A percentile compares a stretch with the other conserved stretches of the same genome.
These are phyloP conservation scores for Pythium insidiosum DNA, from an alignment of 352 stramenopile species.

Conservation along the genomic window DNA sequence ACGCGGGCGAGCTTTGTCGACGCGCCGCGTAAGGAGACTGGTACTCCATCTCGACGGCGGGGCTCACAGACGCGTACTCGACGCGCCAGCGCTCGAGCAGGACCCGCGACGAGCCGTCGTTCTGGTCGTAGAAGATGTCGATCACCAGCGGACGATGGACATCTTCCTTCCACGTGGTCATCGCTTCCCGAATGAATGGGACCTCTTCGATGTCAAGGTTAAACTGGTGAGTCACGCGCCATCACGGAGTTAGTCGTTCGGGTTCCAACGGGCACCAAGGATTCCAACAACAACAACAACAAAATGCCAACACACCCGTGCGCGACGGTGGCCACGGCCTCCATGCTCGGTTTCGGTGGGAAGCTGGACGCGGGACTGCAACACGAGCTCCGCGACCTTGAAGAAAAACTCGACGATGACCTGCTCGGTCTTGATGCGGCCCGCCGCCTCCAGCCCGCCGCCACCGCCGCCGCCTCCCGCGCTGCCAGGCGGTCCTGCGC, in stretches of 20 bases:
- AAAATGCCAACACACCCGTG: constrained; percentile 40
- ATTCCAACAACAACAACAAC: neutral
- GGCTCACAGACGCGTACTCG: constrained; percentile 30
- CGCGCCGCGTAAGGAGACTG: too few species aligned
- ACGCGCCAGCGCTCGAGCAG: constrained; percentile 77
- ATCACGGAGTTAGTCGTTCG: neutral
- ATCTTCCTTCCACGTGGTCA: constrained; percentile 63
- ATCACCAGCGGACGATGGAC: constrained; percentile 59
- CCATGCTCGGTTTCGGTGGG: constrained; percentile 35
- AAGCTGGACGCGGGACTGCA: constrained; percentile 74
- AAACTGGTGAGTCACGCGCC: constrained; percentile 26
- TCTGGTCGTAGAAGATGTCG: constrained; percentile 62
- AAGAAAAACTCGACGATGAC: constrained; percentile 82
- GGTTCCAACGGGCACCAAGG: neutral
- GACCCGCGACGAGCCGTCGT: constrained; percentile 28
- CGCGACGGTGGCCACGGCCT: constrained; percentile 33
- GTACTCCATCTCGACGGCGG: constrained; percentile 16
- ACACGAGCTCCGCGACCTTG: constrained; percentile 75
- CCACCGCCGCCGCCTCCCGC: too few species aligned
- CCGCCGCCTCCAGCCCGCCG: too few species aligned
- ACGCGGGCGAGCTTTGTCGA: constrained; percentile 5
- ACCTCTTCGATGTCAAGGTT: constrained; percentile 84
- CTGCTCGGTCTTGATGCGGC: constrained; percentile 72
- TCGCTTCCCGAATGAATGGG: constrained; percentile 48
- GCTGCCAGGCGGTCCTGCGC: too few species aligned